These are phyloP conservation scores for Tricholoma sp. DNA, from an alignment of 768 basidiomycete genomes.

Conservation along the genomic window DNA sequence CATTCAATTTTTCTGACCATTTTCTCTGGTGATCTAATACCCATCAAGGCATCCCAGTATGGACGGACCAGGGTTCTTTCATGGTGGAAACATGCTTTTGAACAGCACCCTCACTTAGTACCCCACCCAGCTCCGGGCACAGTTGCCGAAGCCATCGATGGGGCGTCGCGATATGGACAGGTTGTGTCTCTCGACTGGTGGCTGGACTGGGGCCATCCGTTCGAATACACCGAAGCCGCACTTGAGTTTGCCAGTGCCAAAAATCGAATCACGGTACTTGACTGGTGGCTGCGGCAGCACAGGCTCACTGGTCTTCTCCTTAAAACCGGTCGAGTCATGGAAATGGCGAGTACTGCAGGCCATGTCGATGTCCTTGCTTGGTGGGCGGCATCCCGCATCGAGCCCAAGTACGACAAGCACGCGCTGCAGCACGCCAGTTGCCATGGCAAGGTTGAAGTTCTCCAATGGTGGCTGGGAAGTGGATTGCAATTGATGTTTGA, in stretches of 20 bases:
- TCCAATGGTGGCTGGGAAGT: slow-evolving; percentile 81
- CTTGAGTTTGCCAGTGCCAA: slow-evolving; percentile 77
- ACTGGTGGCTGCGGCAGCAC: slow-evolving; percentile 77
- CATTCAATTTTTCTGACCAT: slow-evolving; percentile 58
- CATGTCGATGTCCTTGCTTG: slow-evolving; percentile 75
- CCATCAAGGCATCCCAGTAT: slow-evolving; percentile 71
- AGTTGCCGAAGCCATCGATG: slow-evolving; percentile 69
- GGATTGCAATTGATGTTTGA: slow-evolving; percentile 77
- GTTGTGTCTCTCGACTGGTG: slow-evolving; percentile 80
- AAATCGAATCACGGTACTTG: slow-evolving; percentile 69
- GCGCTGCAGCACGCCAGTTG: slow-evolving; percentile 77
- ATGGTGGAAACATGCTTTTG: slow-evolving; percentile 74
- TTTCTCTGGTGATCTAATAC: slow-evolving; percentile 66
- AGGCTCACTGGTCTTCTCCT: slow-evolving; percentile 47
- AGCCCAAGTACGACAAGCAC: slow-evolving; percentile 72
- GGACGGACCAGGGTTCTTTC: slow-evolving; percentile 68
- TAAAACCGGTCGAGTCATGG: slow-evolving; percentile 82
- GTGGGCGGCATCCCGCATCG: slow-evolving; percentile 78
- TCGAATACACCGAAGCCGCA: slow-evolving; percentile 77
- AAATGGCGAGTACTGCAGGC: slow-evolving; percentile 77
- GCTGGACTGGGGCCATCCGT: slow-evolving; percentile 54
- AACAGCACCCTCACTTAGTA: slow-evolving; percentile 56
- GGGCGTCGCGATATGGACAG: slow-evolving; percentile 74
- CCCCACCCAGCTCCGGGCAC: slow-evolving; percentile 49
- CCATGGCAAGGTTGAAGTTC: slow-evolving; percentile 72